These are phyloP conservation scores for Suillus bovinus DNA, from an alignment of 768 basidiomycete species.

Conservation along the genomic window DNA sequence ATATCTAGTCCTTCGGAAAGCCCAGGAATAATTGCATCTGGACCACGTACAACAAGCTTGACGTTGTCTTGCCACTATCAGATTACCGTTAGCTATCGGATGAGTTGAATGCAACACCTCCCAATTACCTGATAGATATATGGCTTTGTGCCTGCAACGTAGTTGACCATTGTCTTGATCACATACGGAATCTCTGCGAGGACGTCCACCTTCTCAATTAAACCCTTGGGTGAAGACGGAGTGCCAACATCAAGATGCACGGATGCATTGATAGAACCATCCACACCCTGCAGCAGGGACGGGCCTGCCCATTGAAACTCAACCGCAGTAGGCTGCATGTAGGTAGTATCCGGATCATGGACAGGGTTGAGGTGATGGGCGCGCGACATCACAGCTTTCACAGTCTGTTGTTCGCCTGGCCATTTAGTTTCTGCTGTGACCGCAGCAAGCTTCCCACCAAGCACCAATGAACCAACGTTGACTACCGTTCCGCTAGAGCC, in stretches of 20 bases:
- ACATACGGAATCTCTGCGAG: slow-evolving; percentile 93
- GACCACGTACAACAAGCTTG: slow-evolving; percentile 49
- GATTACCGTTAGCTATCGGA: background rate
- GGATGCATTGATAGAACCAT: slow-evolving; percentile 57
- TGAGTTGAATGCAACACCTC: background rate
- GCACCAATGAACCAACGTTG: slow-evolving; percentile 83
- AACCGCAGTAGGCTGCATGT: slow-evolving; percentile 68
- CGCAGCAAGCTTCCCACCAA: slow-evolving; percentile 71
- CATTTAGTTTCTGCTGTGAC: slow-evolving; percentile 82
- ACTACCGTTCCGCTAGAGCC: slow-evolving; percentile 84
- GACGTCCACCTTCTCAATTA: slow-evolving; percentile 93
- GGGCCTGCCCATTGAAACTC: slow-evolving; percentile 78
- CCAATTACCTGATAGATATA: slow-evolving; percentile 86
- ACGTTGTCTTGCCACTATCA: slow-evolving; percentile 57
- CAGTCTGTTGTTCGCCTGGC: slow-evolving; percentile 56
- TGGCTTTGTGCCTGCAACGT: slow-evolving; percentile 91
- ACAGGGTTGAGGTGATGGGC: slow-evolving; percentile 61
- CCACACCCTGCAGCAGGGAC: slow-evolving; percentile 52
- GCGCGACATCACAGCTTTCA: slow-evolving; percentile 59
- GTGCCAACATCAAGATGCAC: slow-evolving; percentile 59
- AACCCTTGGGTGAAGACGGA: slow-evolving; percentile 59
- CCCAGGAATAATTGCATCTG: slow-evolving; percentile 41
- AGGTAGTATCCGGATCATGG: slow-evolving; percentile 80
- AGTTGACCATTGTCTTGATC: slow-evolving; percentile 89
- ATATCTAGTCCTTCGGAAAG: slow-evolving; percentile 44